Percentiles rank a stretch among this genome's conserved stretches.
Evolutionary conservation across 2,329 filamentous ascomycete genomes (phyloP).

Genomic region (Penicillium sp.): DNA sequence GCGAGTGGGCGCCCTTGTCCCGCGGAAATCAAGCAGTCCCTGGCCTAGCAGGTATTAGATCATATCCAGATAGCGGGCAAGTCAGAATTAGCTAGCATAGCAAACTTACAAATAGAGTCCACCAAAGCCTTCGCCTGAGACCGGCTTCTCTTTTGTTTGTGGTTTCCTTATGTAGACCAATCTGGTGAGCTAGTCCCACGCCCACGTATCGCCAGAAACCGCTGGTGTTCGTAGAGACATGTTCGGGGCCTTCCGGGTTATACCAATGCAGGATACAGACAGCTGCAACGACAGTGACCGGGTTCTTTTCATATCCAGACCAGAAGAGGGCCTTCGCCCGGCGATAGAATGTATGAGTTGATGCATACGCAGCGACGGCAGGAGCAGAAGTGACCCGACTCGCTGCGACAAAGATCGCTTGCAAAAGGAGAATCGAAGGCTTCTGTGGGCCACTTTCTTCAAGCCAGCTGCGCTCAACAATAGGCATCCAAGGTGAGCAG

Average conservation of each 20-base stretch:
- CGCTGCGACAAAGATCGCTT: constrained; percentile 47
- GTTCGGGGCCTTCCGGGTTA: constrained; percentile 38
- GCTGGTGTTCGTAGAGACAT: constrained; percentile 47
- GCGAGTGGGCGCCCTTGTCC: constrained; percentile 46
- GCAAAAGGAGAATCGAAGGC: constrained; percentile 36
- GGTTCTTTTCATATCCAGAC: constrained; percentile 37
- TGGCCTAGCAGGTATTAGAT: constrained; percentile 23
- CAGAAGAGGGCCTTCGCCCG: constrained; percentile 38
- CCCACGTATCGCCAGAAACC: constrained; percentile 49
- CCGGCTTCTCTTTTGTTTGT: constrained; percentile 36
- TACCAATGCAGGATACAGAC: constrained; percentile 39
- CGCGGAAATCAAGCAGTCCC: constrained; percentile 46
- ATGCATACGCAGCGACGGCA: constrained; percentile 30
- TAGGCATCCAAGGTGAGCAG: constrained; percentile 38
- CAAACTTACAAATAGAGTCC: constrained; percentile 44
- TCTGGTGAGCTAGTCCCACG: constrained; percentile 47
- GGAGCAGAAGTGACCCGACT: constrained; percentile 44
- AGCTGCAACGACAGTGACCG: constrained; percentile 34
- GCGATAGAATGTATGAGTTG: constrained; percentile 35
- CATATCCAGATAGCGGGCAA: not conserved
- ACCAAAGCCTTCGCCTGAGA: constrained; percentile 46
- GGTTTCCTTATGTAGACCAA: constrained; percentile 49
- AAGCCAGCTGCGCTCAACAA: constrained; percentile 35
- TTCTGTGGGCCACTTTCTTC: constrained; percentile 28
- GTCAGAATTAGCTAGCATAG: not conserved